Base-by-base conservation (phyloP, 1,139 yeast genomes). In the Oligophagozyma castellii region DNA sequence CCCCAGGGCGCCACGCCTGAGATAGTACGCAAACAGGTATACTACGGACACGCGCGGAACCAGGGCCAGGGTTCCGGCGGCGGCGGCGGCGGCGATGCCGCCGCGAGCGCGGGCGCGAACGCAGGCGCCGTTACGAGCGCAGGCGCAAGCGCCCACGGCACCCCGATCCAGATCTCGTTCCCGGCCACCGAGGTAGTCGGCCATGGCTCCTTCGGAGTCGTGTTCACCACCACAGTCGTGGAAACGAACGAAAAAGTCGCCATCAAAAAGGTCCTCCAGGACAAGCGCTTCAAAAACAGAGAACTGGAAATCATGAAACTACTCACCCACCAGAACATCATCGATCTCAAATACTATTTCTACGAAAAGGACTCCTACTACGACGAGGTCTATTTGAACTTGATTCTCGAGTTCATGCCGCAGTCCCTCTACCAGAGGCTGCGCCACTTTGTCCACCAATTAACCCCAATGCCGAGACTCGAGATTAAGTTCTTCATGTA, bases 161-260 rank as follows among this genome's bases (percentile, higher is more conserved):
- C 15, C 13, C 43, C 55, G 23, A 46, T 52, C 22, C 38, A 43
- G 26, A 56, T 56, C 14, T 44, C 57, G n/a, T 53, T 52, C 27
- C 56, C 58, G 5, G 46, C 51, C 12, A 46, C 59, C 1, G 56
- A 80, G 46, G 86, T 86, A 65, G 93, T 86, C 29, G 98, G 98
- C 12, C 93, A 83, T 55, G 98, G 98, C 11, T 84, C 96, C 13
- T 89, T 89, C 61, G 98, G 98, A 4, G 89, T 84, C 19, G 98
- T 89, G 16, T 84, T 83, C 52, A 93, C 83, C 46, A 83, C 95
- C 6, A 75, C 71, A 36, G 65, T 89, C 26, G 55, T 71, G 40
- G 89, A 93, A 15, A 65, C 79, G 21, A 74, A 79, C 36, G 81
- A 76, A 47, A 58, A 65, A 21, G 93, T 92, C 15, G 99, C 98